A percentile compares a stretch with the other conserved stretches of the same genome.
Conservation (phyloP, 306 rosid genomes). For the Rosa persica region DNA sequence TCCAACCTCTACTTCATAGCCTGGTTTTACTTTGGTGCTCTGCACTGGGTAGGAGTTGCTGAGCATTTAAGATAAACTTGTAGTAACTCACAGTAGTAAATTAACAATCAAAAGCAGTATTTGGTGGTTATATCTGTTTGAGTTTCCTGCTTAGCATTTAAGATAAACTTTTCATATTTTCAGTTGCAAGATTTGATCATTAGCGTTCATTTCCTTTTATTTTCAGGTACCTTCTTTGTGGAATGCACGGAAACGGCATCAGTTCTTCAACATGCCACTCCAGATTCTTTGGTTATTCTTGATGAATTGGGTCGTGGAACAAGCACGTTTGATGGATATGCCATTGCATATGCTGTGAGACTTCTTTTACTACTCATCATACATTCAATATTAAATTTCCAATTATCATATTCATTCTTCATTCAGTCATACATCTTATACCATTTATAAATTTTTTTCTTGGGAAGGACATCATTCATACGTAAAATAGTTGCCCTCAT, state of each 20-base stretch:
- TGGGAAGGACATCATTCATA: not conserved
- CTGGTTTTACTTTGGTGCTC: not conserved
- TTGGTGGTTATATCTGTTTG: not conserved
- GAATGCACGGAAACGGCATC: slow-evolving; percentile 96
- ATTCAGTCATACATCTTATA: not conserved
- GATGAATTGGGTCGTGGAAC: slow-evolving; percentile 99
- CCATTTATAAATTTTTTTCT: not conserved
- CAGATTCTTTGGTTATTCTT: slow-evolving; percentile 86
- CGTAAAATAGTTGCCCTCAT: not conserved
- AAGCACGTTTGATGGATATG: slow-evolving; percentile 96
- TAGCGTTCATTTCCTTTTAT: slow-evolving; percentile 16
- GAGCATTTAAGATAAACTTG: no score
- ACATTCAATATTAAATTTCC: not conserved
- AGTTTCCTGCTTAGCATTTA: not conserved
- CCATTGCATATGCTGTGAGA: slow-evolving; percentile 95
- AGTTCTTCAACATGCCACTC: slow-evolving; percentile 85
- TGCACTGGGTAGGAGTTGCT: not conserved
- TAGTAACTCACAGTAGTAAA: not conserved
- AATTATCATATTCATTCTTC: not conserved
- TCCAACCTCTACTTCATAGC: not conserved
- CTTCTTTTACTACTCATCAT: not conserved
- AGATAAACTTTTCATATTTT: not conserved
- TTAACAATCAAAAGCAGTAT: not conserved
- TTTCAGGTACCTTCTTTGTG: slow-evolving; percentile 84
- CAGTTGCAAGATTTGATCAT: not conserved